Percentiles rank a stretch among this genome's conserved stretches.
Evolutionary conservation across 345 rosid species (phyloP).

Genomic region (Bretschneidera sinensis): DNA sequence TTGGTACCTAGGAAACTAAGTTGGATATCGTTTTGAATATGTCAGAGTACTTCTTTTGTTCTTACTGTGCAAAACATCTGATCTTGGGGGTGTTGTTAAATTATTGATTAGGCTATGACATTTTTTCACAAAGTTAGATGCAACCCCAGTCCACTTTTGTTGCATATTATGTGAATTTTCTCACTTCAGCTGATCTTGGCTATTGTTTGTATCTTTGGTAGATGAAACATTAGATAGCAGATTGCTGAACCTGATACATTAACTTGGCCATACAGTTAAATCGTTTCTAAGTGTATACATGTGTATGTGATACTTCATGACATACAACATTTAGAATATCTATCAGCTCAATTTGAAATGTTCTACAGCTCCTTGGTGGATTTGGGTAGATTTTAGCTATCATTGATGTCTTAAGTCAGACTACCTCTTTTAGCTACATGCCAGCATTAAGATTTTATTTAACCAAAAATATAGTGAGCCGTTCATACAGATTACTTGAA

Average conservation of each 20-base stretch:
- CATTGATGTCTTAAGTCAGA: background rate
- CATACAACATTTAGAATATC: background rate
- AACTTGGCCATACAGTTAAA: background rate
- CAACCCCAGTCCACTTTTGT: background rate
- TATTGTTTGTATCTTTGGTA: background rate
- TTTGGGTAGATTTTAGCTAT: background rate
- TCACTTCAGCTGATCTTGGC: background rate
- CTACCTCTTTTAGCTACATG: too few relatives aligned
- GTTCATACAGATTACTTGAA: slow-evolving; percentile 5
- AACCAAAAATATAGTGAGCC: background rate
- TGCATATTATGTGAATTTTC: background rate
- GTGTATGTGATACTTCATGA: background rate
- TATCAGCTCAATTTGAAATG: background rate
- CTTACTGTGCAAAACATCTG: background rate
- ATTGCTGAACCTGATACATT: background rate
- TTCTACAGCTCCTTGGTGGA: background rate
- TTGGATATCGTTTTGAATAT: background rate
- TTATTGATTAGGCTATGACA: too few relatives aligned
- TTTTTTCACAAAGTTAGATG: background rate
- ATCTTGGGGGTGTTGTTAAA: background rate
- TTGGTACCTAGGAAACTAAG: too few relatives aligned
- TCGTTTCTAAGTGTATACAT: background rate
- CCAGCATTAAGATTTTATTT: background rate
- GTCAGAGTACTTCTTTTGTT: background rate
- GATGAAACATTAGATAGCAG: background rate